A percentile compares a stretch with the other conserved stretches of the same genome.
Conservation (phyloP, 805 yeast species). For the Spencermartinsiella europaea region DNA sequence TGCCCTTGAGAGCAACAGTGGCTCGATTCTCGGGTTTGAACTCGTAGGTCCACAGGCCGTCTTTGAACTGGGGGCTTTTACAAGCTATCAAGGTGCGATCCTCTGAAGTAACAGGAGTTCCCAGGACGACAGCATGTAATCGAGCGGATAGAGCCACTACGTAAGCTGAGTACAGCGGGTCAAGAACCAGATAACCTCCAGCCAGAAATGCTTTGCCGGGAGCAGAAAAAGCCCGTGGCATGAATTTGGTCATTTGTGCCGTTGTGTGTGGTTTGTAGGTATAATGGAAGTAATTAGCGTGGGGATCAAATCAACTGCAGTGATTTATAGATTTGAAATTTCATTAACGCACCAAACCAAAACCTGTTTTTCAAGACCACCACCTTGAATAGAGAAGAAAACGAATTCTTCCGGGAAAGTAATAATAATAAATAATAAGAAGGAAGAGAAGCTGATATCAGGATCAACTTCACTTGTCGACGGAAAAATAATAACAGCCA, state of each 20-base stretch:
- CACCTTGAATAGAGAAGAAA: too few relatives aligned
- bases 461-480: too few relatives aligned
- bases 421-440: too few relatives aligned
- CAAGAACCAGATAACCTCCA: constrained; percentile 91
- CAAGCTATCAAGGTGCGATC: constrained; percentile 36
- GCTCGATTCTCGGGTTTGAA: constrained; percentile 17
- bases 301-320: too few relatives aligned
- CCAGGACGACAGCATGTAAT: constrained; percentile 66
- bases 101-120: constrained; percentile 10
- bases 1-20: constrained; percentile 4
- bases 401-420: too few relatives aligned
- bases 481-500: too few relatives aligned
- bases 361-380: too few relatives aligned
- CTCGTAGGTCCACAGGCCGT: constrained; percentile 64
- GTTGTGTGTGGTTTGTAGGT: not conserved
- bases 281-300: not conserved
- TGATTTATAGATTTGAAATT: too few relatives aligned
- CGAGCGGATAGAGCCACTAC: constrained; percentile 86
- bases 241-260: not conserved
- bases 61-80: constrained; percentile 69
- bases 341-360: too few relatives aligned
- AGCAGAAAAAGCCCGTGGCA: constrained; percentile 62
- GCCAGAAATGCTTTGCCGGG: constrained; percentile 94
- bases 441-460: too few relatives aligned
- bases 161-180: constrained; percentile 66